Percentiles rank a stretch among this genome's conserved stretches.
Conservation (phyloP, 2,329 filamentous ascomycete genomes). For the Lasiodiplodia gonubiensis region DNA sequence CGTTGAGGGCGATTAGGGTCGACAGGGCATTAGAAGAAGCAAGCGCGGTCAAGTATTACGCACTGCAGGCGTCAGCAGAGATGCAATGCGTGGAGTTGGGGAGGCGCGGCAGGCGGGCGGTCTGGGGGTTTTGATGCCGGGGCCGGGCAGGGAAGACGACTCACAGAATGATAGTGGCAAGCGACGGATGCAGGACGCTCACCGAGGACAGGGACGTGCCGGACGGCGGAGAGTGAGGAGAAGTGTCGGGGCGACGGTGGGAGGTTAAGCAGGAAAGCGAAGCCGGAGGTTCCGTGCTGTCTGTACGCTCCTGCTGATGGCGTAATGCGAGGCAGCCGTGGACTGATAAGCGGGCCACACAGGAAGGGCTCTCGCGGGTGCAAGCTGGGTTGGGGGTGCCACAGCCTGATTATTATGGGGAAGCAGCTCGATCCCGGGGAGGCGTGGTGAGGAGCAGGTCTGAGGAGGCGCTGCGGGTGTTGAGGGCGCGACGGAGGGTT, state of each 20-base stretch:
- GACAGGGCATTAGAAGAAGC: constrained; percentile 51
- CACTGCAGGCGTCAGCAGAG: constrained; percentile 28
- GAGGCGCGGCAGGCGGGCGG: neutral
- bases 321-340: constrained; percentile 26
- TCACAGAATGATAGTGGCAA: constrained; percentile 27
- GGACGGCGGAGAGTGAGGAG: neutral
- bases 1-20: constrained; percentile 43
- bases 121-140: neutral
- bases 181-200: constrained; percentile 14
- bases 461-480: constrained; percentile 26
- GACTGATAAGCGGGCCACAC: constrained; percentile 27
- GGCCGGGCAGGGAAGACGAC: constrained; percentile 13
- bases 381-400: constrained; percentile 13
- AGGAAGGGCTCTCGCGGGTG: constrained; percentile 21
- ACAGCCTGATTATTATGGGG: constrained; percentile 23
- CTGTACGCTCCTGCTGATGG: constrained; percentile 25
- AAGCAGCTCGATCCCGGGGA: constrained; percentile 15
- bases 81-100: neutral
- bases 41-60: constrained; percentile 36
- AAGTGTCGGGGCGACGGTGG: constrained; percentile 4
- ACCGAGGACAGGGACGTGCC: constrained; percentile 11
- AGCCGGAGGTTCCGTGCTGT: constrained; percentile 24
- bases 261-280: constrained; percentile 17
- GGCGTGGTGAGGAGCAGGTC: constrained; percentile 20
- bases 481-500: constrained; percentile 21